These are phyloP conservation scores for Metarhizium guizhouense DNA, from an alignment of 2,329 filamentous ascomycete species.

Conservation along the genomic window DNA sequence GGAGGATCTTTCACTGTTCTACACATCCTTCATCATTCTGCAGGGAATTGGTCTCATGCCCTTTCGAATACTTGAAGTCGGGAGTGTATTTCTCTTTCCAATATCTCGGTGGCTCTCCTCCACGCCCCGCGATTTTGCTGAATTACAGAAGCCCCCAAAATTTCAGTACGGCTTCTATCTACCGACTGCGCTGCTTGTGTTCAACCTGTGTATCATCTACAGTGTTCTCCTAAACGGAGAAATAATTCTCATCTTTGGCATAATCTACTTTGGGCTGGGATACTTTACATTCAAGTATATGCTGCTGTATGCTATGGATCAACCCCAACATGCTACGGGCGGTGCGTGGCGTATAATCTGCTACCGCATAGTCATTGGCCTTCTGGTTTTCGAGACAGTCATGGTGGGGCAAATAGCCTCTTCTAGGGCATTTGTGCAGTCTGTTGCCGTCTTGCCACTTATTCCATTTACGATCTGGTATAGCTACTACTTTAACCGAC, in stretches of 20 bases:
- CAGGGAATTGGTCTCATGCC: constrained; percentile 92
- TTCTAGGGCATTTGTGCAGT: constrained; percentile 62
- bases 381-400: constrained; percentile 82
- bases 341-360: constrained; percentile 96
- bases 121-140: constrained; percentile 82
- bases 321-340: constrained; percentile 87
- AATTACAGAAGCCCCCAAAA: constrained; percentile 69
- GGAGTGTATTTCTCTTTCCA: constrained; percentile 75
- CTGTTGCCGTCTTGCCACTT: constrained; percentile 66
- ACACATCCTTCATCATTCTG: constrained; percentile 87
- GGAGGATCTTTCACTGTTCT: constrained; percentile 69
- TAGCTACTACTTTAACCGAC: constrained; percentile 67
- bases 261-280: constrained; percentile 75
- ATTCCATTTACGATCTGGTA: constrained; percentile 82
- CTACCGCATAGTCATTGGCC: constrained; percentile 76
- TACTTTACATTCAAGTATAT: constrained; percentile 96
- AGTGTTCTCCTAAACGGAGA: constrained; percentile 75
- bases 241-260: constrained; percentile 70
- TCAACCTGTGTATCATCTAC: constrained; percentile 94
- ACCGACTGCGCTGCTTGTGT: constrained; percentile 83
- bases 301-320: constrained; percentile 95
- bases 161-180: constrained; percentile 97
- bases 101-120: constrained; percentile 69
- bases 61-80: constrained; percentile 83
- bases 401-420: constrained; percentile 82